Conservation (phyloP, 169 alveolate genomes). For the Perkinsus marinus region DNA sequence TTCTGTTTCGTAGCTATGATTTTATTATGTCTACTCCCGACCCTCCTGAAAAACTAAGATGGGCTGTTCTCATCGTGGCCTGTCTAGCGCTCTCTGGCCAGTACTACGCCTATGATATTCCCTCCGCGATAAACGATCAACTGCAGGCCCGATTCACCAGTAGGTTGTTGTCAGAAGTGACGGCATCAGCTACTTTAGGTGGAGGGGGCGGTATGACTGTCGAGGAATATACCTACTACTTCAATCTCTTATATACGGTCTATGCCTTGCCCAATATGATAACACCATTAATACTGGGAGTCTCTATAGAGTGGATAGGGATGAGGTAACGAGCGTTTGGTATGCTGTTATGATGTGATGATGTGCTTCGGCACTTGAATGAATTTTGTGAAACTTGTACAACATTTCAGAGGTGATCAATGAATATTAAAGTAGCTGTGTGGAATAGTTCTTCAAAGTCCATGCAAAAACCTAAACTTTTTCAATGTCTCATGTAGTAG, state of each 20-base stretch:
- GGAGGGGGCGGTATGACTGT: conserved; percentile 2
- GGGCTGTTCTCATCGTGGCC: conserved; percentile 4
- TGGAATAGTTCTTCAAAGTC: too few relatives aligned
- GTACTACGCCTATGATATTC: conserved; percentile 16
- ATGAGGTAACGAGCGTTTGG: too few relatives aligned
- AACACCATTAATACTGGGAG: conserved; percentile 44
- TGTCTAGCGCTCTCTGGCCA: conserved; percentile 18
- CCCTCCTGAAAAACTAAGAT: background rate
- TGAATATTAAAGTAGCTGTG: too few relatives aligned
- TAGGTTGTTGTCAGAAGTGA: background rate
- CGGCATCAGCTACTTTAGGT: too few relatives aligned
- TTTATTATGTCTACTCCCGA: background rate
- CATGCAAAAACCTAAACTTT: too few relatives aligned
- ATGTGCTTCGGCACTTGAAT: too few relatives aligned
- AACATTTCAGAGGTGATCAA: too few relatives aligned
- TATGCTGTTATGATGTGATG: too few relatives aligned
- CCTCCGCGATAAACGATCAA: conserved; percentile 11
- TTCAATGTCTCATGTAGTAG: too few relatives aligned
- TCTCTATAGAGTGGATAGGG: background rate
- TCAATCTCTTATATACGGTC: conserved; percentile 41
- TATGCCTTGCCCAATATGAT: conserved; percentile 49
- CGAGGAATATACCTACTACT: conserved; percentile 1
- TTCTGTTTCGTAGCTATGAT: background rate
- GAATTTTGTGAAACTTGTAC: too few relatives aligned
- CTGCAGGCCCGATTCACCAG: conserved; percentile 1